Evolutionary conservation across 1,139 yeast species (phyloP), one percentile per base, ranked within the genome.

Genomic region (Debaryomycetaceae sp.): DNA sequence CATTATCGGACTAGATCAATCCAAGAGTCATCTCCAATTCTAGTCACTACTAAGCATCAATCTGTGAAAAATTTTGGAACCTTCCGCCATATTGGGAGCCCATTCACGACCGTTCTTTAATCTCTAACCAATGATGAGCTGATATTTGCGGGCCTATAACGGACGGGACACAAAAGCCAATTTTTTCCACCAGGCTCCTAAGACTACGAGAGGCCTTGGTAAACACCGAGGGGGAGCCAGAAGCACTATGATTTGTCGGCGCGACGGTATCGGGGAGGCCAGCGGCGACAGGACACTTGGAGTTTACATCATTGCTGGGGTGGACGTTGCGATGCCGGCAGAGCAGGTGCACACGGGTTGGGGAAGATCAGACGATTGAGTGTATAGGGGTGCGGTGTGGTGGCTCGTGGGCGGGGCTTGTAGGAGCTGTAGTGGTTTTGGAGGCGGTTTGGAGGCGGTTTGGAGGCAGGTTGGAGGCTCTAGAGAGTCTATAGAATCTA

Each of bases 61-160:
- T 27, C 31, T 27, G 31, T 11, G 11, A 27, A 27, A 27, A 8
- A 8, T 8, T 27, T 27, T 27, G 11, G 31, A 27, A 27, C 11
- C 31, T 27, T 27, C 11, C 11, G 31, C 11, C 11, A 8, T 7
- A 27, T 20, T 29, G 22, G 24, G n/a, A 37, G 34, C 37, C 42
- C 23, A n/a, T 34, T 6, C 29, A 34, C 37, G 33, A 33, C 36
- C 27, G 39, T 29, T n/a, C 34, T 27, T 24, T 40, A 40, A 47
- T 47, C 50, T 47, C 45, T 47, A 37, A 13, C 50, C 50, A 47
- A 47, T 45, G 17, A 38, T 29, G 20, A 8, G 22, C 31, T 33
- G 11, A 37, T n/a, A 20, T n/a, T 34, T 6, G 11, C 7, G 27
- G 23, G 42, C 46, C 47, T 43, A 40, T 39, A 41, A 41, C 44